A percentile compares a stretch with the other conserved stretches of the same genome.
These are phyloP conservation scores for Aphanomyces invadans DNA, from an alignment of 352 stramenopile genomes.

Conservation along the genomic window DNA sequence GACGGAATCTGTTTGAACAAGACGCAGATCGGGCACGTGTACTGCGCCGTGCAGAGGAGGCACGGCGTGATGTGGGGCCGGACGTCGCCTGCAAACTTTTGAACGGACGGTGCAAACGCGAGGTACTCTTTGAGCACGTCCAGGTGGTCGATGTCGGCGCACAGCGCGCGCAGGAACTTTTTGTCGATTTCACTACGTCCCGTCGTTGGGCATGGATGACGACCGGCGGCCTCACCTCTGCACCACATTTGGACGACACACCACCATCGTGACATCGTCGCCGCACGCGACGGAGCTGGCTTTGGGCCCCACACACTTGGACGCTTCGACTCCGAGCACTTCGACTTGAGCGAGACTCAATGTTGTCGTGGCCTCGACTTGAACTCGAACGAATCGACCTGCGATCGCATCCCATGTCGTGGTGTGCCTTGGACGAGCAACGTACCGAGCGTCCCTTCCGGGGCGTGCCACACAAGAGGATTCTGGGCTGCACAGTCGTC, in stretches of 20 bases:
- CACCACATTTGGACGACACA: slow-evolving; percentile 40
- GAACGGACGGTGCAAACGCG: slow-evolving; percentile 50
- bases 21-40: slow-evolving; percentile 31
- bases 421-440: background rate
- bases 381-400: slow-evolving; percentile 45
- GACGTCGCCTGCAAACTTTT: background rate
- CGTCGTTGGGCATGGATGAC: too few relatives aligned
- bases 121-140: slow-evolving; percentile 53
- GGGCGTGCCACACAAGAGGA: slow-evolving; percentile 34
- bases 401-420: background rate
- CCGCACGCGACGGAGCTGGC: slow-evolving; percentile 50
- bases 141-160: slow-evolving; percentile 39
- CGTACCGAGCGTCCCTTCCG: slow-evolving; percentile 45
- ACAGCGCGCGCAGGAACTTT: slow-evolving; percentile 44
- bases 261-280: slow-evolving; percentile 45
- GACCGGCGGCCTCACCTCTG: too few relatives aligned
- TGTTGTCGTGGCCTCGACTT: slow-evolving; percentile 51
- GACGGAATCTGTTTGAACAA: slow-evolving; percentile 23
- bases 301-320: slow-evolving; percentile 44
- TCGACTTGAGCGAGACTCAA: slow-evolving; percentile 41
- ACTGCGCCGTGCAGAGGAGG: slow-evolving; percentile 30
- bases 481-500: slow-evolving; percentile 25
- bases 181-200: slow-evolving; percentile 38
- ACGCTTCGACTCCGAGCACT: slow-evolving; percentile 37
- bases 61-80: slow-evolving; percentile 25